Evolutionary conservation across 345 rosid genomes (phyloP).

Genomic region (Turritis glabra): DNA sequence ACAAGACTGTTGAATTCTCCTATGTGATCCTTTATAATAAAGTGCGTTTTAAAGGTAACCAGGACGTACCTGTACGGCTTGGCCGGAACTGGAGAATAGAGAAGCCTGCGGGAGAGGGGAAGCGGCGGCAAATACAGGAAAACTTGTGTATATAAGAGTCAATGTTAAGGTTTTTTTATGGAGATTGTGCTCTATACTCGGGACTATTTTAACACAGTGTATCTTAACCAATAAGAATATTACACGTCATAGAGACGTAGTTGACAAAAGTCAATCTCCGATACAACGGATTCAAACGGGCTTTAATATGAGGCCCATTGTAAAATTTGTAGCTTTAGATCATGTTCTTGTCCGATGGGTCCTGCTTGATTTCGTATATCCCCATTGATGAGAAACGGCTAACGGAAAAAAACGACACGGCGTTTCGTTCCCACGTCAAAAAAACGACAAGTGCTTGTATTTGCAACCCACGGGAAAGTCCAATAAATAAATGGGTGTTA

Average conservation of each 20-base stretch:
- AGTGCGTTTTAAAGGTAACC: not conserved
- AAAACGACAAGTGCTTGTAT: too few species aligned
- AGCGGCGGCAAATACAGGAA: not conserved
- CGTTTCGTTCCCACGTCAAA: too few species aligned
- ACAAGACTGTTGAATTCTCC: not conserved
- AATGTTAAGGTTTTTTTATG: not conserved
- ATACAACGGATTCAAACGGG: not conserved
- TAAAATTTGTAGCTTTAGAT: too few species aligned
- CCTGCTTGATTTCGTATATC: too few species aligned
- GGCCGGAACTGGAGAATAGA: not conserved
- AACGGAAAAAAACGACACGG: too few species aligned
- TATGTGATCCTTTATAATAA: not conserved
- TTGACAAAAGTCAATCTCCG: not conserved
- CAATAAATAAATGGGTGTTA: too few species aligned
- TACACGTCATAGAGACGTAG: not conserved
- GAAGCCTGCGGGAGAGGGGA: not conserved
- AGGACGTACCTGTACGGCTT: slow-evolving; percentile 11
- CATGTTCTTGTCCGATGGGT: too few species aligned
- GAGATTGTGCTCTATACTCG: not conserved
- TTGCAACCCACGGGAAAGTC: too few species aligned
- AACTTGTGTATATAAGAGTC: not conserved
- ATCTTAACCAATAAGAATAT: not conserved
- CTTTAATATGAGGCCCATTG: not conserved
- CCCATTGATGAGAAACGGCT: too few species aligned
- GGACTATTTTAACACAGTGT: not conserved